Evolutionary conservation across 2,329 filamentous ascomycete genomes (phyloP).

Genomic region (Xylaria sp.): DNA sequence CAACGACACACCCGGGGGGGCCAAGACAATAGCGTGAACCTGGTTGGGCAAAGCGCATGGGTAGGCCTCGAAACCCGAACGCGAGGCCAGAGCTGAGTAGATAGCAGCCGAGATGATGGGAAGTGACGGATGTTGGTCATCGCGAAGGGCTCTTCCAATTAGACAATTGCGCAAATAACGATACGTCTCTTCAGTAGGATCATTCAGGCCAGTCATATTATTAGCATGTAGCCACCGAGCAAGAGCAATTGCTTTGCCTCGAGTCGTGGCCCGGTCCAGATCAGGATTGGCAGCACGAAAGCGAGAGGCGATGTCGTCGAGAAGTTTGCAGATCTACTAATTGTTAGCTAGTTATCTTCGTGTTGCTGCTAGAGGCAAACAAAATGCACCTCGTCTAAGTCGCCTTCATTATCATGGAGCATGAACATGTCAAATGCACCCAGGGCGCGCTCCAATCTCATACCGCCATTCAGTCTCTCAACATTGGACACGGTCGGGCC

Average conservation of each 20-base stretch:
- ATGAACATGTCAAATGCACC: conserved; percentile 92
- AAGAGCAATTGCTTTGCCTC: conserved; percentile 74
- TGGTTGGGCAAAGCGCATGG: conserved; percentile 87
- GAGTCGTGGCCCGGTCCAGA: conserved; percentile 67
- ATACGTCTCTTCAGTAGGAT: conserved; percentile 70
- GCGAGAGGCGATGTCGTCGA: conserved; percentile 70
- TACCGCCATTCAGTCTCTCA: conserved; percentile 58
- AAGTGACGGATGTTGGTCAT: conserved; percentile 78
- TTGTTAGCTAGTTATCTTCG: conserved; percentile 3
- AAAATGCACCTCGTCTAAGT: conserved; percentile 72
- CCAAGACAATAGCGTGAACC: conserved; percentile 81
- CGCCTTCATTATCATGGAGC: conserved; percentile 75
- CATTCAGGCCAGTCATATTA: conserved; percentile 76
- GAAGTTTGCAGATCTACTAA: conserved; percentile 65
- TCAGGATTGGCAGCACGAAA: conserved; percentile 65
- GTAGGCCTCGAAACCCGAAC: conserved; percentile 78
- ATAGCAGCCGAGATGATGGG: conserved; percentile 89
- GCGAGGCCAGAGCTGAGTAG: conserved; percentile 80
- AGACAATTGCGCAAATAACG: conserved; percentile 87
- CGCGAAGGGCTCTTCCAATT: conserved; percentile 81
- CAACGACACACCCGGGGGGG: conserved; percentile 68
- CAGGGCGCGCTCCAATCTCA: conserved; percentile 76
- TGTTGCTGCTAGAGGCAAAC: neutral
- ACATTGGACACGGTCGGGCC: conserved; percentile 39
- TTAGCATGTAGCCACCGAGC: conserved; percentile 74